Conservation (phyloP, 148 eudicot genomes). For the Vaccinium corymbosum region DNA sequence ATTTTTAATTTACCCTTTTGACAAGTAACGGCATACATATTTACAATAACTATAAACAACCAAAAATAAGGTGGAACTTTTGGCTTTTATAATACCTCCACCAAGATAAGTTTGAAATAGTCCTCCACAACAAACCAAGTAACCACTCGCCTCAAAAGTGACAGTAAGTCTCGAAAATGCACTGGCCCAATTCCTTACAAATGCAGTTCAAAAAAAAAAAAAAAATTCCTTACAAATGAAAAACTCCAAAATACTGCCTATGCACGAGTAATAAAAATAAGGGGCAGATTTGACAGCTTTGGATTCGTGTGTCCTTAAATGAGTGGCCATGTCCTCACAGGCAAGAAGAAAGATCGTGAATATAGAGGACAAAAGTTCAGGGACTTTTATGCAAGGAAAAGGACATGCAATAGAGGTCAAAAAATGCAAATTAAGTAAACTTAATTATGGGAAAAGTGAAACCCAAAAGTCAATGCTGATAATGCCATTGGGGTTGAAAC, state of each 20-base stretch:
- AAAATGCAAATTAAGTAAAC: conserved; percentile 3
- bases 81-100: background rate
- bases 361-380: conserved; percentile 13
- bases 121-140: background rate
- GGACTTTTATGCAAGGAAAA: background rate
- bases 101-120: conserved; percentile 12
- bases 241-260: background rate
- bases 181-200: background rate
- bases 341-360: background rate
- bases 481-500: background rate
- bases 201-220: too few relatives aligned
- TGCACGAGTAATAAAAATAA: background rate
- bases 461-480: conserved; percentile 13
- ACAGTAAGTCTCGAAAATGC: background rate
- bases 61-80: background rate
- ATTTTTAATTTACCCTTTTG: too few relatives aligned
- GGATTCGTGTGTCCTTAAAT: conserved; percentile 2
- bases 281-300: conserved; percentile 13
- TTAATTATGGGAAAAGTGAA: background rate
- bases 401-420: background rate
- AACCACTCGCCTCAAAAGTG: background rate
- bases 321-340: background rate
- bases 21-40: background rate
- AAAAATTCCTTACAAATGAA: background rate
- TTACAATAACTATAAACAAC: background rate